Evolutionary conservation across 2,329 filamentous ascomycete species (phyloP).

Genomic region (Cladosporium sp.): DNA sequence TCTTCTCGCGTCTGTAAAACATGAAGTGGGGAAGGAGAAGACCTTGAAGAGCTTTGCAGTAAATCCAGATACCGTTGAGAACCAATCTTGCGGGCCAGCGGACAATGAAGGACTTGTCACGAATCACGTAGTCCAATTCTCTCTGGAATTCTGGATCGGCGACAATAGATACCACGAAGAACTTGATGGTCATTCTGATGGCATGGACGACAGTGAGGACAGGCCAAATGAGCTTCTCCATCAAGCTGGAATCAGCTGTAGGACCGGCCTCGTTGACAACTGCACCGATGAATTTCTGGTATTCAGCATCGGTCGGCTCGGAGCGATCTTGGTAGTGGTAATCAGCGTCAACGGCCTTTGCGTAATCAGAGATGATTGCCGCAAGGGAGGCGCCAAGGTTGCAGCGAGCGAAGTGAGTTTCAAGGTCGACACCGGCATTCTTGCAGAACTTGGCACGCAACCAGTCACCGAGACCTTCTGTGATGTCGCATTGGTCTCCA

Average conservation of each 20-base stretch:
- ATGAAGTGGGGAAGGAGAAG: constrained; percentile 44
- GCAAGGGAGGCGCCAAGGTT: constrained; percentile 44
- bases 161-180: constrained; percentile 47
- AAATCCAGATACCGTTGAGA: constrained; percentile 47
- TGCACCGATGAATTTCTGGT: constrained; percentile 15
- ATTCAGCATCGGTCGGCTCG: constrained; percentile 25
- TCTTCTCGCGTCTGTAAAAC: constrained; percentile 46
- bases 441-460: constrained; percentile 37
- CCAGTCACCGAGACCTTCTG: constrained; percentile 40
- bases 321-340: constrained; percentile 21
- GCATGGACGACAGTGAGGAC: constrained; percentile 41
- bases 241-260: constrained; percentile 4
- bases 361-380: constrained; percentile 16
- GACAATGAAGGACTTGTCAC: constrained; percentile 32
- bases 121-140: constrained; percentile 45
- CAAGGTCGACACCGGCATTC: constrained; percentile 30
- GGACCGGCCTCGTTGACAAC: constrained; percentile 2
- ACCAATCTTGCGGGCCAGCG: constrained; percentile 37
- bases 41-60: constrained; percentile 43
- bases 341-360: constrained; percentile 12
- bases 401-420: constrained; percentile 46
- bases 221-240: constrained; percentile 28
- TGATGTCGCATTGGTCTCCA: constrained; percentile 39
- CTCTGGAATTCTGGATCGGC: constrained; percentile 51
- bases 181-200: constrained; percentile 43